These are phyloP conservation scores for Cryptosporidium sp. DNA, from an alignment of 169 alveolate species.

Conservation along the genomic window DNA sequence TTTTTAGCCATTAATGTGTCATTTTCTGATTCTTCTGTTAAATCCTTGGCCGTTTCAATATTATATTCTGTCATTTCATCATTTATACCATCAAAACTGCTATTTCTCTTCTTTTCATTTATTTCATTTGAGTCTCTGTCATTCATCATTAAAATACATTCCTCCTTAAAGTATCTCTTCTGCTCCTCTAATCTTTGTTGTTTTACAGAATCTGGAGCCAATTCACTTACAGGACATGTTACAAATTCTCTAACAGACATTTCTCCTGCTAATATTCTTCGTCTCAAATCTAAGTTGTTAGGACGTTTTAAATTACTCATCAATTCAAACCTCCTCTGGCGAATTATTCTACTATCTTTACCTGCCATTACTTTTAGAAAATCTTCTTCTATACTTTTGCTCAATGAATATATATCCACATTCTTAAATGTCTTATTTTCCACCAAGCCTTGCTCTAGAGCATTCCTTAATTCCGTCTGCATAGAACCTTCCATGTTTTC, in stretches of 20 bases:
- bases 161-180: constrained; percentile 50
- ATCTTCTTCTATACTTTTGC: constrained; percentile 55
- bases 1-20: neutral
- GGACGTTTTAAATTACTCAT: constrained; percentile 61
- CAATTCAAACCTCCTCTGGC: constrained; percentile 71
- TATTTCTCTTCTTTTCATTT: constrained; percentile 17
- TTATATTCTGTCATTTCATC: neutral
- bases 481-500: constrained; percentile 12
- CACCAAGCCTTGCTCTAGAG: constrained; percentile 23
- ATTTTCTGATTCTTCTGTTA: constrained; percentile 1
- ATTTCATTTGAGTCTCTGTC: constrained; percentile 9
- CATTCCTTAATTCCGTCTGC: constrained; percentile 48
- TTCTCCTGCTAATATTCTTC: constrained; percentile 61
- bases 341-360: constrained; percentile 24
- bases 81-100: constrained; percentile 37
- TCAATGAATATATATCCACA: constrained; percentile 31
- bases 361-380: constrained; percentile 35
- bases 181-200: constrained; percentile 63
- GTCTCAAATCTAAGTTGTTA: constrained; percentile 38
- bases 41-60: neutral
- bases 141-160: constrained; percentile 40
- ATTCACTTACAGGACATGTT: constrained; percentile 66
- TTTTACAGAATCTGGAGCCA: constrained; percentile 68
- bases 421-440: constrained; percentile 36
- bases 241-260: constrained; percentile 64